phyloP scores from a whole-genome alignment of 176 grass and related monocot genomes.

The Oryza meyeriana region DNA sequence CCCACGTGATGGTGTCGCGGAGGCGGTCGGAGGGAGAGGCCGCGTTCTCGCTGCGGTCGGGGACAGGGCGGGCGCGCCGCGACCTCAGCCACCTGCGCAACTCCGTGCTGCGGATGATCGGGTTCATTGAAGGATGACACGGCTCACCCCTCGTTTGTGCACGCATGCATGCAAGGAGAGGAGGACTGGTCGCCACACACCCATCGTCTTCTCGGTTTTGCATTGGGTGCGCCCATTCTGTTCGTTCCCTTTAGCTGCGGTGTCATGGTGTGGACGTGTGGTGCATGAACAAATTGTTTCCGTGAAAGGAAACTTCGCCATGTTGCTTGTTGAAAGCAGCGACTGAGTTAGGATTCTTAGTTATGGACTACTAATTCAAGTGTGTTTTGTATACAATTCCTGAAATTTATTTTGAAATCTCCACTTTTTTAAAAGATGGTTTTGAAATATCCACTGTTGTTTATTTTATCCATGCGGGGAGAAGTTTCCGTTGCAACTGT shows the following conservation, averaged over 20 bases:
- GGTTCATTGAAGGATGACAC: constrained; percentile 73
- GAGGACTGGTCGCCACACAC: neutral
- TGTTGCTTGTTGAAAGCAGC: neutral
- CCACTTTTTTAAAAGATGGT: neutral
- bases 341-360: neutral
- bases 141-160: neutral
- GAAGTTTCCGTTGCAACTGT: neutral
- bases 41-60: constrained; percentile 61
- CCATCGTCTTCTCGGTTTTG: neutral
- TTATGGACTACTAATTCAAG: neutral
- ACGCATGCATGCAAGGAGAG: neutral
- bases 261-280: neutral
- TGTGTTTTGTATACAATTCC: neutral
- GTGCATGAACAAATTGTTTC: neutral
- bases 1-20: constrained; percentile 61
- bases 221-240: constrained; percentile 17
- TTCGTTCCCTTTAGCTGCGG: neutral
- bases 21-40: constrained; percentile 18
- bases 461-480: neutral
- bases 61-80: constrained; percentile 59
- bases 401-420: neutral
- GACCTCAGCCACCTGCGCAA: constrained; percentile 62
- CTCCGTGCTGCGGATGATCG: constrained; percentile 73
- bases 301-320: neutral
- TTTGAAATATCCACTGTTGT: neutral